These are phyloP conservation scores for Cenchrus fungigraminus DNA, from an alignment of 176 grass and related monocot species.

Conservation along the genomic window DNA sequence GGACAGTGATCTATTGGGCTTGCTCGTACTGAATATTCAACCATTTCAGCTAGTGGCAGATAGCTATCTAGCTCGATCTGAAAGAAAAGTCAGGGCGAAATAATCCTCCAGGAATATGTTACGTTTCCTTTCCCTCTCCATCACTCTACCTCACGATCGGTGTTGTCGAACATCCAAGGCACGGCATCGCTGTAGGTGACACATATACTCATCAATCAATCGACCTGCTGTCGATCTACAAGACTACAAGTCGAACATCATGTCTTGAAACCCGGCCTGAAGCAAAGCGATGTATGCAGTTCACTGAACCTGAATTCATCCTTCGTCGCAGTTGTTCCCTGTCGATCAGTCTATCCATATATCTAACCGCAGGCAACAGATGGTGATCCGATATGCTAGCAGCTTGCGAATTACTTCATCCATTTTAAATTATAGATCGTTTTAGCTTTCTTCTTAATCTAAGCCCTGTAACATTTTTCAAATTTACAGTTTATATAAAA, in stretches of 20 bases:
- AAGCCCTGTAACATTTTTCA: too few species aligned
- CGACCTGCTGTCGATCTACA: slow-evolving; percentile 9
- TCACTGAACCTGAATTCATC: background rate
- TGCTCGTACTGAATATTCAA: background rate
- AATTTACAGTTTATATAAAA: too few species aligned
- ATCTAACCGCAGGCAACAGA: background rate
- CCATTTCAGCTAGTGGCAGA: slow-evolving; percentile 2
- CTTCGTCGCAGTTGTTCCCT: background rate
- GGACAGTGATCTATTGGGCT: slow-evolving; percentile 19
- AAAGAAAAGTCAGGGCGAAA: background rate
- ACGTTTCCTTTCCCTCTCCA: slow-evolving; percentile 6
- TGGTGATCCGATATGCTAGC: background rate
- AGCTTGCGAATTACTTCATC: too few species aligned
- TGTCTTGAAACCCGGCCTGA: background rate
- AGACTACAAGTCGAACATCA: background rate
- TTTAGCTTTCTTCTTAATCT: too few species aligned
- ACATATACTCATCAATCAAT: slow-evolving; percentile 5
- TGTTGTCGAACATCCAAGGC: slow-evolving; percentile 18
- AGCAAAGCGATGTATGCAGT: background rate
- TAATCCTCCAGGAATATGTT: slow-evolving; percentile 11
- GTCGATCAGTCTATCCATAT: slow-evolving; percentile 7
- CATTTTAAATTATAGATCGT: too few species aligned
- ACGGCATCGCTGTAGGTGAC: slow-evolving; percentile 9
- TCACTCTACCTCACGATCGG: slow-evolving; percentile 21
- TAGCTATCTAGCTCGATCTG: background rate